Percentiles rank a stretch among this genome's conserved stretches.
These are phyloP conservation scores for Stagonosporopsis cucurbitacearum DNA, from an alignment of 2,329 filamentous ascomycete species.

Conservation along the genomic window DNA sequence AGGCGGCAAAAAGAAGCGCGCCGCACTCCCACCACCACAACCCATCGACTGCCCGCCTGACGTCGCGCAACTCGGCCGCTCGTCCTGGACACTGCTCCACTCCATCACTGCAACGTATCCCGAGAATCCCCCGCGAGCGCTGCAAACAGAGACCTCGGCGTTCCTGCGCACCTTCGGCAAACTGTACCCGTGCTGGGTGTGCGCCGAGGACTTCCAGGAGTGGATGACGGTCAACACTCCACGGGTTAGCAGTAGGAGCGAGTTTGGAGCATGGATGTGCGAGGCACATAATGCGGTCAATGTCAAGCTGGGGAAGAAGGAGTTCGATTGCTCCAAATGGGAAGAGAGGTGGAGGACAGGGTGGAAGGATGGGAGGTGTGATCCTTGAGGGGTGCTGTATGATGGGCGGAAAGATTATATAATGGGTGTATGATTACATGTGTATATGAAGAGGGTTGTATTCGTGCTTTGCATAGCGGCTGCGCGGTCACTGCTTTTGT, in stretches of 20 bases:
- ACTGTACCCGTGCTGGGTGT: constrained; percentile 94
- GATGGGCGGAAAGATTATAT: background rate
- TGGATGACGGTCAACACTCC: constrained; percentile 81
- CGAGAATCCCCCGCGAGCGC: constrained; percentile 65
- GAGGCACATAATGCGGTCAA: constrained; percentile 89
- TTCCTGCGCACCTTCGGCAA: constrained; percentile 85
- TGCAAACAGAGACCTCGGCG: constrained; percentile 77
- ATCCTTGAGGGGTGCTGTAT: constrained; percentile 48
- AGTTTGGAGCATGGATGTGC: constrained; percentile 84
- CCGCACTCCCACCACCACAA: constrained; percentile 29
- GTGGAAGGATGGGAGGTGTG: constrained; percentile 74
- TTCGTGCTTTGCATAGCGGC: background rate
- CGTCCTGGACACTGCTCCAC: constrained; percentile 93
- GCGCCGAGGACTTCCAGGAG: constrained; percentile 85
- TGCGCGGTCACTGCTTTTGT: constrained; percentile 1
- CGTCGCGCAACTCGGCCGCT: constrained; percentile 83
- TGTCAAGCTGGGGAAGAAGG: constrained; percentile 84
- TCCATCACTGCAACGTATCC: constrained; percentile 90
- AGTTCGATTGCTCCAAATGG: constrained; percentile 90
- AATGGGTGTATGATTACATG: constrained; percentile 6
- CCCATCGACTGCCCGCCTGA: constrained; percentile 84
- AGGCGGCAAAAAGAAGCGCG: constrained; percentile 35
- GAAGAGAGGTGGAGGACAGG: constrained; percentile 94
- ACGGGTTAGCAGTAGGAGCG: constrained; percentile 62
- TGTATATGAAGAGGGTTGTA: background rate